A percentile compares a stretch with the other conserved stretches of the same genome.
Evolutionary conservation across 139 green algal genomes (phyloP).

Genomic region (Trebouxia sp.): DNA sequence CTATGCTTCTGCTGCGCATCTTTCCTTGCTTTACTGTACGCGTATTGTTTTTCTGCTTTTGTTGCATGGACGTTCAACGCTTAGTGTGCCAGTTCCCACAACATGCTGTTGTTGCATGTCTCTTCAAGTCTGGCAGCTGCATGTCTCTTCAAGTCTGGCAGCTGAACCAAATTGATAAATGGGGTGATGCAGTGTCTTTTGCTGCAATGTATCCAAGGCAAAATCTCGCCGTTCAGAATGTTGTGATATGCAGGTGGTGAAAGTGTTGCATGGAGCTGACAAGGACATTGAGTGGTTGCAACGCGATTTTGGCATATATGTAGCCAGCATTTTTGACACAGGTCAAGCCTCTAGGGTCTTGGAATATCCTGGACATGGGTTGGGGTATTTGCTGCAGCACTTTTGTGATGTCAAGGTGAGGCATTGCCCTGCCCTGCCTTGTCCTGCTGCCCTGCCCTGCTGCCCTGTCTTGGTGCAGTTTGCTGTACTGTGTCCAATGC

Average conservation of each 20-base stretch:
- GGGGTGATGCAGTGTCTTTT: not conserved
- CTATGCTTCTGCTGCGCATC: too few relatives aligned
- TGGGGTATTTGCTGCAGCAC: conserved; percentile 82
- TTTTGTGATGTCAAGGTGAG: conserved; percentile 64
- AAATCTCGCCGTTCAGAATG: not conserved
- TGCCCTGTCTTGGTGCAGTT: not conserved
- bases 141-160: not conserved
- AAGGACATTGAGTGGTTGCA: conserved; percentile 88
- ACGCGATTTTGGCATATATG: conserved; percentile 91
- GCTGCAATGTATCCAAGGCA: not conserved
- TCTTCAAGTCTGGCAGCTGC: not conserved
- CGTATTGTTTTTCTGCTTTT: too few relatives aligned
- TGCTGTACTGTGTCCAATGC: not conserved
- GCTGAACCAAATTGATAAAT: not conserved
- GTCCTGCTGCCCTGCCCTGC: not conserved
- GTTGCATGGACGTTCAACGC: too few relatives aligned
- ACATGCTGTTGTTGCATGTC: too few relatives aligned
- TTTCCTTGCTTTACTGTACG: too few relatives aligned
- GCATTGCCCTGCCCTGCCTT: not conserved
- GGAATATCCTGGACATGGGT: conserved; percentile 46
- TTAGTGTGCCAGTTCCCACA: too few relatives aligned
- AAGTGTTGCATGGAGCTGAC: conserved; percentile 93
- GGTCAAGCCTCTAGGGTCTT: conserved; percentile 80
- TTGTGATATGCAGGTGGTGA: conserved; percentile 55
- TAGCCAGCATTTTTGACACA: conserved; percentile 97